Conservation (phyloP, 1,139 yeast genomes). For the Hyphopichia pseudoburtonii region DNA sequence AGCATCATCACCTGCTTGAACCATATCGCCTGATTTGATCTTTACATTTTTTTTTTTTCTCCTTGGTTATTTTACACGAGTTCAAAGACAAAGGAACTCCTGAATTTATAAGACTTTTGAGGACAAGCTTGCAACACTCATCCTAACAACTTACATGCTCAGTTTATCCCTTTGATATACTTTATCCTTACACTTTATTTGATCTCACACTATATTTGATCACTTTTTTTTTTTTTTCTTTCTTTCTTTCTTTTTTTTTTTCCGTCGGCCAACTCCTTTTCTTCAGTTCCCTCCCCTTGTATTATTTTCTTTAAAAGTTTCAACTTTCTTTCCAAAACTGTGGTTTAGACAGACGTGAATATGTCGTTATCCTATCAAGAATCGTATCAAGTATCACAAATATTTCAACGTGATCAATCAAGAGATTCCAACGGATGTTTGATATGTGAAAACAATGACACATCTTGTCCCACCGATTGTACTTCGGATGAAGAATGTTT, state of each 20-base stretch:
- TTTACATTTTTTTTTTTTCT: too few species aligned
- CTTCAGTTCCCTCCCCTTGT: neutral
- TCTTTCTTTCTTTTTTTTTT: neutral
- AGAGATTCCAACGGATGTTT: slow-evolving; percentile 44
- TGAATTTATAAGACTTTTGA: too few species aligned
- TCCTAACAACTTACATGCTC: too few species aligned
- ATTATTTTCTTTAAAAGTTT: neutral
- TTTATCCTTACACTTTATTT: neutral
- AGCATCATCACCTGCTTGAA: neutral
- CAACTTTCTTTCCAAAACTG: neutral
- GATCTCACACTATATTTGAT: neutral
- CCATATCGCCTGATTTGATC: neutral
- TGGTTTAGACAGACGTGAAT: neutral
- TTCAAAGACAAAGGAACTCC: too few species aligned
- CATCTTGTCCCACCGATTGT: slow-evolving; percentile 58
- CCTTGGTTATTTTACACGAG: too few species aligned
- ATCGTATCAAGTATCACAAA: neutral
- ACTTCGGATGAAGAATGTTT: slow-evolving; percentile 51
- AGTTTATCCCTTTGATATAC: neutral
- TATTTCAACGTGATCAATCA: slow-evolving; percentile 4
- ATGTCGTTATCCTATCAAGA: slow-evolving; percentile 1
- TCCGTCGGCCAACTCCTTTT: neutral
- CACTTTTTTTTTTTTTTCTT: neutral
- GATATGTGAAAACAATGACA: slow-evolving; percentile 39
- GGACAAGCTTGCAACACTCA: too few species aligned